Evolutionary conservation across 2,329 filamentous ascomycete genomes (phyloP), one percentile per base, ranked within the genome.

Genomic region (Chrysoporthe deuterocubensis): DNA sequence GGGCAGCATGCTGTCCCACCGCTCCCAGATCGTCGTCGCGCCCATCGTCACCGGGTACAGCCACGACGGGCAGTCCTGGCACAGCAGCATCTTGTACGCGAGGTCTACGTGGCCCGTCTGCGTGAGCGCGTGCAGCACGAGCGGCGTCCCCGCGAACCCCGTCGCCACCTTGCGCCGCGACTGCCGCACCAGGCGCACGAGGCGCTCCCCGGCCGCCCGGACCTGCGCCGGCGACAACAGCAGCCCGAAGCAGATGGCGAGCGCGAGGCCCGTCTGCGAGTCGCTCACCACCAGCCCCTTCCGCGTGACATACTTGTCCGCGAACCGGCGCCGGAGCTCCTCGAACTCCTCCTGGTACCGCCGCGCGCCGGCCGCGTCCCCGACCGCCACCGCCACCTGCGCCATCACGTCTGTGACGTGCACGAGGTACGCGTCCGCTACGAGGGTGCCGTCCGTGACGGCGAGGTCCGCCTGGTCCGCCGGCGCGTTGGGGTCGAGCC

Each of bases 21-120:
- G 76, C 72, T 82, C 80, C 79, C 79, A 82, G 13, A 77, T 74
- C 1, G 78, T 81, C 1, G 80, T 81, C 2, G 76, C 78, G 11
- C 76, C 77, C 77, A 79, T 79, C 9, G 71, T 74, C 21, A 81
- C 74, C 2, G 75, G 77, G 65, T 80, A 81, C 21, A 82, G 72
- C 76, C 78, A 81, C 1, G 74, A 76, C 0, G 81, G 48, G 74
- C 81, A 66, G 3, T 77, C 72, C 6, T 77, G 81, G 71, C 84
- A 78, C 5, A 82, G 74, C 1, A 86, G 76, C 81, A 86, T 85
- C 18, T 76, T 76, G 71, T 86, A 86, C 64, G 80, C 78, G 14
- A 77, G 73, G 0, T 78, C 71, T 0, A 75, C 74, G 0, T 76
- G 71, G 8, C 72, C 75, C 13, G 75, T 75, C 3, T 6, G 68